Conservation (phyloP, 2,329 filamentous ascomycete genomes). For the Talaromyces sp. region DNA sequence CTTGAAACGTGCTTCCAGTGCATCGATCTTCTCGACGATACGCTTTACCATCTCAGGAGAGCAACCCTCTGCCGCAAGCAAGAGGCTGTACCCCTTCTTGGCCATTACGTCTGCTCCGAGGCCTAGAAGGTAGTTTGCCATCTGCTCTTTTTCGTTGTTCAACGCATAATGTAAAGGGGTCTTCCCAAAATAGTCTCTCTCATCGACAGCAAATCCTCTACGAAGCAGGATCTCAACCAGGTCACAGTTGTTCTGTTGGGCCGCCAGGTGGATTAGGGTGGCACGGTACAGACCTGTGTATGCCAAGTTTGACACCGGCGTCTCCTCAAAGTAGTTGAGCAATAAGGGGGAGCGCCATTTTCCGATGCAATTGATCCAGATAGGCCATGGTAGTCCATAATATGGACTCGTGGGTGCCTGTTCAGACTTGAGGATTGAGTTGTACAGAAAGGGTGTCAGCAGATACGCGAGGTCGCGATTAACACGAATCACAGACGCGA, state of each 20-base stretch:
- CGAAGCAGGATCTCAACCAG: background rate
- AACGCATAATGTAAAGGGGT: background rate
- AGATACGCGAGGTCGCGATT: background rate
- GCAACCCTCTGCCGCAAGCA: background rate
- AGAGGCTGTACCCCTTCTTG: background rate
- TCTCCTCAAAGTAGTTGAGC: background rate
- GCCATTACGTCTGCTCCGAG: background rate
- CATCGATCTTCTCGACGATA: background rate
- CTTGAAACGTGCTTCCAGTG: background rate
- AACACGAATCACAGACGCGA: background rate
- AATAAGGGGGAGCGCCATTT: background rate
- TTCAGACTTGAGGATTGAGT: background rate
- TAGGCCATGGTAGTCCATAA: background rate
- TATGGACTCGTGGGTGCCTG: no score
- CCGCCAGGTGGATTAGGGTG: background rate
- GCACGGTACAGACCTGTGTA: background rate
- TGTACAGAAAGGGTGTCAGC: background rate
- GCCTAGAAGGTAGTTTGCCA: background rate
- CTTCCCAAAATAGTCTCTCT: background rate
- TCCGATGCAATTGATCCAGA: background rate
- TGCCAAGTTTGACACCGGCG: background rate
- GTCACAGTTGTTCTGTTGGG: background rate
- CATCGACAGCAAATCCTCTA: background rate
- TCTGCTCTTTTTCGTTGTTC: background rate
- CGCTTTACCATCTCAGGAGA: background rate